phyloP scores from a whole-genome alignment of 345 rosid genomes.

The Zanthoxylum bungeanum region DNA sequence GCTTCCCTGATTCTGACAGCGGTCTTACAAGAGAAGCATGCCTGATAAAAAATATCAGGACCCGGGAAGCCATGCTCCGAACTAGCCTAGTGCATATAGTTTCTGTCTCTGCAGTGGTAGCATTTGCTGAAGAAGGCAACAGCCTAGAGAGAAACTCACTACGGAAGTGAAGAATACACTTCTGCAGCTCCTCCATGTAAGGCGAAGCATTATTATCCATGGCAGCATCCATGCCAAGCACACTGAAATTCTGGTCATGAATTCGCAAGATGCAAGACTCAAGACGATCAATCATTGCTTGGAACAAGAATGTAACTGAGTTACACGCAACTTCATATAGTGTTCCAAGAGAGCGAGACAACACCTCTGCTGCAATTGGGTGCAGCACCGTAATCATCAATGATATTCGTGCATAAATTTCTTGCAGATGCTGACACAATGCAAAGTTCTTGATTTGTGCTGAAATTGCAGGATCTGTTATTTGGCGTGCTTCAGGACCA shows the following conservation, averaged over 20 bases:
- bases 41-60: slow-evolving; percentile 80
- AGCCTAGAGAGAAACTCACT: slow-evolving; percentile 77
- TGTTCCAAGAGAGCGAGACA: slow-evolving; percentile 72
- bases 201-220: slow-evolving; percentile 87
- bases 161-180: slow-evolving; percentile 83
- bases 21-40: slow-evolving; percentile 96
- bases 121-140: slow-evolving; percentile 66
- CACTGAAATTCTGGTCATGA: slow-evolving; percentile 87
- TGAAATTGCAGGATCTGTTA: slow-evolving; percentile 75
- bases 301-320: slow-evolving; percentile 82
- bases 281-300: slow-evolving; percentile 87
- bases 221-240: slow-evolving; percentile 66
- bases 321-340: slow-evolving; percentile 87
- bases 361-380: slow-evolving; percentile 69
- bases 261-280: slow-evolving; percentile 90
- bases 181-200: slow-evolving; percentile 97
- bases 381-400: slow-evolving; percentile 68
- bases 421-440: slow-evolving; percentile 90
- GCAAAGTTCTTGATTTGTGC: slow-evolving; percentile 89
- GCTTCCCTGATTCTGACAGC: slow-evolving; percentile 94
- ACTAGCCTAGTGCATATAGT: slow-evolving; percentile 91
- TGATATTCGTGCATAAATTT: slow-evolving; percentile 71
- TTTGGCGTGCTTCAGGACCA: slow-evolving; percentile 93
- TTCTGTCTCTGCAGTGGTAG: slow-evolving; percentile 56
- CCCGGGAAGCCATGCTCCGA: slow-evolving; percentile 85